Percentiles rank a stretch among this genome's conserved stretches.
Evolutionary conservation across 1,284 basidiomycete genomes (phyloP).

Genomic region (Malassezia globosa): DNA sequence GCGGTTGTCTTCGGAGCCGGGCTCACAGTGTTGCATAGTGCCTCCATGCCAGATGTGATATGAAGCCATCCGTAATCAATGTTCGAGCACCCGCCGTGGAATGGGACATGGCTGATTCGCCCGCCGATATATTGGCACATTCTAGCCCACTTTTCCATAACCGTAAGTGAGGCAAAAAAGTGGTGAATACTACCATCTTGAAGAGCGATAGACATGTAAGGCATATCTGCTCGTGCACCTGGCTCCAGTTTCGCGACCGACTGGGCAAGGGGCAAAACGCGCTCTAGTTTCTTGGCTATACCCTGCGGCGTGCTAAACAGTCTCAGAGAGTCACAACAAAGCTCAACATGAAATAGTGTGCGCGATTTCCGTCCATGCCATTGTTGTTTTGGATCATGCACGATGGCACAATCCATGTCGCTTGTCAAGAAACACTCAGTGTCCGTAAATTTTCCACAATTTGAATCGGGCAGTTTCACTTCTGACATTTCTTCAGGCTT

Average conservation of each 20-base stretch:
- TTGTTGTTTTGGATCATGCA: neutral
- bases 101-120: conserved; percentile 77
- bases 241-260: no score
- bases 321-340: neutral
- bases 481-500: no score
- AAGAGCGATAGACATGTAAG: neutral
- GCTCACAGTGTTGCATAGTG: no score
- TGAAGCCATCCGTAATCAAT: conserved; percentile 93
- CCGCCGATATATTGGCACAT: conserved; percentile 95
- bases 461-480: no score
- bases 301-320: no score
- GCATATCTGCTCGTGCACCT: no score
- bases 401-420: neutral
- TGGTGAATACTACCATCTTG: conserved; percentile 27
- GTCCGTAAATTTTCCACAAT: no score
- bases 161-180: conserved; percentile 4
- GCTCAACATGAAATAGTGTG: neutral
- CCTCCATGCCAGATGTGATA: neutral
- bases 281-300: no score
- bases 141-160: neutral
- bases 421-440: no score
- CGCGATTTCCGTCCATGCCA: neutral
- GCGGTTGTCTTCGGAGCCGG: no score
- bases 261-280: no score
- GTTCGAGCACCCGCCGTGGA: conserved; percentile 88